phyloP scores from a whole-genome alignment of 2,329 filamentous ascomycete genomes.

The Periglandula ipomoeae region DNA sequence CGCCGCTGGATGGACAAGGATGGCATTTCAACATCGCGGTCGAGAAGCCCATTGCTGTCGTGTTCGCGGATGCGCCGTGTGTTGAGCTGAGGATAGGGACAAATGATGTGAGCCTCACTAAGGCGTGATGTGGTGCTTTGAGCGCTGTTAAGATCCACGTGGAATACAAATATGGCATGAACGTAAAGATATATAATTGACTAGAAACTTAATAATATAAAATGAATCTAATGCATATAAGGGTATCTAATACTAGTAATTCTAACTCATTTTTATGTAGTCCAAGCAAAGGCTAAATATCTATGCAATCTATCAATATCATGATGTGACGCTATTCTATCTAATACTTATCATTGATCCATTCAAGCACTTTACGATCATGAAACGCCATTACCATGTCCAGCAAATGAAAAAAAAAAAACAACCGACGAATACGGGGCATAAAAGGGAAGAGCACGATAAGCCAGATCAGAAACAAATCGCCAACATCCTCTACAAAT shows the following conservation, averaged over 20 bases:
- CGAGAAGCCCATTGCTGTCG: conserved; percentile 66
- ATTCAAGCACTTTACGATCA: background rate
- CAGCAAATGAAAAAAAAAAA: background rate
- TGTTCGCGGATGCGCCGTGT: conserved; percentile 60
- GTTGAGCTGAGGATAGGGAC: conserved; percentile 42
- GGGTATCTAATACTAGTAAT: background rate
- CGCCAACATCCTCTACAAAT: conserved; percentile 6
- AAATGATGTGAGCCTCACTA: conserved; percentile 12
- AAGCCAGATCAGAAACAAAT: background rate
- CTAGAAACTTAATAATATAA: background rate
- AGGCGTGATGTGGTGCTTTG: too few relatives aligned
- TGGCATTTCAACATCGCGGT: conserved; percentile 52
- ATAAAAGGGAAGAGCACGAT: background rate
- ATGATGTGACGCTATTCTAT: background rate
- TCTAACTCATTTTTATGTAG: background rate
- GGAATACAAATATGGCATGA: too few relatives aligned
- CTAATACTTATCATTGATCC: background rate
- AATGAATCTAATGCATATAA: background rate
- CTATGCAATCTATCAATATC: background rate
- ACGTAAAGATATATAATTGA: too few relatives aligned
- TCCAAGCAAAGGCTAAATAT: background rate
- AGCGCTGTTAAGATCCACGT: too few relatives aligned
- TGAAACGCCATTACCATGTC: background rate
- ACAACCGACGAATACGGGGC: too few relatives aligned
- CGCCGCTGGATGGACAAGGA: conserved; percentile 16